These are phyloP conservation scores for Citrus medica DNA, from an alignment of 345 rosid genomes.

Conservation along the genomic window DNA sequence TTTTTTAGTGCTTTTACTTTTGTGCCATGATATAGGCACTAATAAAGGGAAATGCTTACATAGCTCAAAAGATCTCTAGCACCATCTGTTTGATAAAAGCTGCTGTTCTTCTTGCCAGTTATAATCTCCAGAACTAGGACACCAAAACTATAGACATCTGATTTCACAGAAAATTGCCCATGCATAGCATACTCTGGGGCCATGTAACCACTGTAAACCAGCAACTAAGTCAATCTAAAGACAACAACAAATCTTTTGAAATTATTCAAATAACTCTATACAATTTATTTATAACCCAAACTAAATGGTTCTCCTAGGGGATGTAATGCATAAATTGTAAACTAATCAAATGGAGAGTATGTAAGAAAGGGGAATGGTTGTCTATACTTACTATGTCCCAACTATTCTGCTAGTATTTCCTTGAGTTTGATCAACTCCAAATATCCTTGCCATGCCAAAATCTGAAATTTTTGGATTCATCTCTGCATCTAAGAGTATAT, in stretches of 20 bases:
- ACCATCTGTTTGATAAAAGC: neutral
- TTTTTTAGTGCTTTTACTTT: no score
- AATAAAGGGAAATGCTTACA: slow-evolving; percentile 9
- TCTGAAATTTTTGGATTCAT: slow-evolving; percentile 44
- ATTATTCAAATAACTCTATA: neutral
- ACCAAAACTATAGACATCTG: slow-evolving; percentile 36
- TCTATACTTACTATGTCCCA: slow-evolving; percentile 33
- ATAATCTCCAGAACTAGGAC: slow-evolving; percentile 33
- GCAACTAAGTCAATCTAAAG: neutral
- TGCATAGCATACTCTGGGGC: slow-evolving; percentile 36
- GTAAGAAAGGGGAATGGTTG: neutral
- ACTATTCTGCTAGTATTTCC: slow-evolving; percentile 28
- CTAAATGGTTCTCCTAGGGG: neutral
- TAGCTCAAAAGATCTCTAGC: slow-evolving; percentile 13
- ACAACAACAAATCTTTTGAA: neutral
- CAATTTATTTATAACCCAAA: neutral
- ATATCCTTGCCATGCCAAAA: slow-evolving; percentile 41
- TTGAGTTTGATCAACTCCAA: slow-evolving; percentile 36
- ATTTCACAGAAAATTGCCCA: slow-evolving; percentile 34
- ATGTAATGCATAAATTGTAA: neutral
- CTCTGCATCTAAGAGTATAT: slow-evolving; percentile 17
- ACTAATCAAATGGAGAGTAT: neutral
- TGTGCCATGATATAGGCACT: neutral
- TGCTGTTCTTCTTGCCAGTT: slow-evolving; percentile 25
- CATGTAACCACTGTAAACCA: slow-evolving; percentile 22